A percentile compares a stretch with the other conserved stretches of the same genome.
phyloP scores from a whole-genome alignment of 352 stramenopile species.

The Globisporangium carolinianum region DNA sequence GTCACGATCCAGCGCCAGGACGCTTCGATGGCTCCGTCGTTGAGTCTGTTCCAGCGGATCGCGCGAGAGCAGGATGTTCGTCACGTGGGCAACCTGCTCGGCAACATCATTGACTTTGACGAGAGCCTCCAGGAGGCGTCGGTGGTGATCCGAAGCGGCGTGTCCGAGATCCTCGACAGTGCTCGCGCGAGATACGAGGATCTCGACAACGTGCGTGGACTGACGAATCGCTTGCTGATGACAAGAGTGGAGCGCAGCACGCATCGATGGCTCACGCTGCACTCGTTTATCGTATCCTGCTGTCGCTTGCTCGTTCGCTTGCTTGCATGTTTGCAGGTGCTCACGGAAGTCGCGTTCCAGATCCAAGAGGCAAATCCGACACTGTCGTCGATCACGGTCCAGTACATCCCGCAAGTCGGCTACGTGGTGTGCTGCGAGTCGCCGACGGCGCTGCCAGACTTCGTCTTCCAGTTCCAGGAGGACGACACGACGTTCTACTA shows the following conservation, averaged over 20 bases:
- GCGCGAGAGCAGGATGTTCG: conserved; percentile 32
- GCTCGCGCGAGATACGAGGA: conserved; percentile 67
- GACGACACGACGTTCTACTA: conserved; percentile 83
- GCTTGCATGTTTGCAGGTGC: conserved; percentile 30
- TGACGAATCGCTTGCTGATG: too few relatives aligned
- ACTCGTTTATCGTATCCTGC: too few relatives aligned
- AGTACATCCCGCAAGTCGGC: conserved; percentile 85
- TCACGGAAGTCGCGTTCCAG: conserved; percentile 78
- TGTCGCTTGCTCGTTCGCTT: not conserved
- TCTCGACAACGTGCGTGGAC: conserved; percentile 58
- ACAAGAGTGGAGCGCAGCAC: too few relatives aligned
- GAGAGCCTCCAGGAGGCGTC: conserved; percentile 53
- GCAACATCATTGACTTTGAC: conserved; percentile 81
- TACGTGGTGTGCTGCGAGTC: conserved; percentile 82
- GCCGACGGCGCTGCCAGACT: conserved; percentile 56
- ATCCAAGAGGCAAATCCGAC: conserved; percentile 68
- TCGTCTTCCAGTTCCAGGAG: conserved; percentile 87
- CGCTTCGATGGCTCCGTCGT: conserved; percentile 8
- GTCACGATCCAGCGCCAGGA: not conserved
- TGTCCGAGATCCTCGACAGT: conserved; percentile 67
- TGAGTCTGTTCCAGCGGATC: conserved; percentile 25
- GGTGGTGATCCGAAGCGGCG: conserved; percentile 59
- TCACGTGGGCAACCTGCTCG: conserved; percentile 70
- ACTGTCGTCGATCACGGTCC: conserved; percentile 69
- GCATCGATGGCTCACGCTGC: too few relatives aligned